phyloP scores from a whole-genome alignment of 768 basidiomycete genomes.

The Terana coerulea region DNA sequence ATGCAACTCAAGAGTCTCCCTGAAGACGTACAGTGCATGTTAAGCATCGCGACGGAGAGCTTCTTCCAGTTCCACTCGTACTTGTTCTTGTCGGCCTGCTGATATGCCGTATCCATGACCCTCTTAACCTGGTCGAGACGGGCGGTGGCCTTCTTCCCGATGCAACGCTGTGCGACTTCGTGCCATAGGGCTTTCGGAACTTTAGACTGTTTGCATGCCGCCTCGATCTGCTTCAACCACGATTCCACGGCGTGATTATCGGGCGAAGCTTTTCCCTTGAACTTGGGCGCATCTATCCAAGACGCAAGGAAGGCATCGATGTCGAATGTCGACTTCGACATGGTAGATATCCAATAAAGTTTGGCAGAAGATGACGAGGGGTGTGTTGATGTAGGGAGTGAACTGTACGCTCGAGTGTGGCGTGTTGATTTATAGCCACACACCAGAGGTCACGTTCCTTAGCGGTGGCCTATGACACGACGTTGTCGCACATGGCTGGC shows the following conservation, averaged over 20 bases:
- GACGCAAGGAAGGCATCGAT: conserved; percentile 58
- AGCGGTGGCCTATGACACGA: too few species aligned
- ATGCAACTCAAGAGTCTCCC: too few species aligned
- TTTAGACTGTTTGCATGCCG: conserved; percentile 61
- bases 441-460: too few species aligned
- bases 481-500: too few species aligned
- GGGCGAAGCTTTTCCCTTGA: conserved; percentile 64
- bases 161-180: conserved; percentile 71
- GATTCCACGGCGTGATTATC: conserved; percentile 58
- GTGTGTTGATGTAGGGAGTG: too few species aligned
- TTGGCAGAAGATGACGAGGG: too few species aligned
- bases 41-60: conserved; percentile 70
- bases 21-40: conserved; percentile 72
- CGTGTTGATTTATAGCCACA: too few species aligned
- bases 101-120: too few species aligned
- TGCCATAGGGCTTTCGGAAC: conserved; percentile 80
- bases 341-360: too few species aligned
- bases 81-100: conserved; percentile 67
- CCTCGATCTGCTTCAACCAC: conserved; percentile 69
- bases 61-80: conserved; percentile 84
- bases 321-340: conserved; percentile 45
- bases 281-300: conserved; percentile 65
- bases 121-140: conserved; percentile 67
- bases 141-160: conserved; percentile 61
- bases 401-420: too few species aligned